Evolutionary conservation across 148 eudicot genomes (phyloP), one percentile per base, ranked within the genome.

Genomic region (Suaeda aralocaspica): DNA sequence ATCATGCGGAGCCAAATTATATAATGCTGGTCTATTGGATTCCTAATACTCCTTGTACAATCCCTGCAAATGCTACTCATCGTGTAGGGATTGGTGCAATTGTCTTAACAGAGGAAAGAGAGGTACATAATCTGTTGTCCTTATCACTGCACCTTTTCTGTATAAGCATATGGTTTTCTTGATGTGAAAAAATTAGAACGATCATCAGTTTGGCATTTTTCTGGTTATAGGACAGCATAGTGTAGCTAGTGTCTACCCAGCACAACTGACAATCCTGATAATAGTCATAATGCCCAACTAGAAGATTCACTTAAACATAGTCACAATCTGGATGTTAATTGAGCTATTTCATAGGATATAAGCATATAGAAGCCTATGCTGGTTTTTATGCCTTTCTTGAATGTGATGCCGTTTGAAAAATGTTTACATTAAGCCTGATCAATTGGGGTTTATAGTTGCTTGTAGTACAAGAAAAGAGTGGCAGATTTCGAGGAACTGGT

Each of bases 1-100:
- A 91, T 82, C 97, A 91, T 78, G 97, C 97, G 18, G 97, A 91
- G 69, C 87, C 84, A 58, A 67, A 73, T 28, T 87, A 88, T 82
- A 73, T 91, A 78, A 91, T 91, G 97, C 86, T 91, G 66, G 95
- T 87, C 56, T 66, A 81, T 63, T 91, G 97, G 97, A 82, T 91
- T 56, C 92, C 92, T 69, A 74, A 83, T 74, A 80, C 85, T 68
- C 55, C 36, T 41, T 80, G 74, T 78, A 87, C 90, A n/a, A 71
- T 91, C 50, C 95, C 97, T 64, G 83, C 82, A 72, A 89, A 91
- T 81, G 97, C 94, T 76, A 74, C 93, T 30, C 97, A 91, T 72
- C 84, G 88, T 59, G 87, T 91, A 13, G 75, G 82, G 36, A 74
- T 91, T 73, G 97, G 95, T 79, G 97, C 95, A 70, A 72, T 89